A percentile compares a stretch with the other conserved stretches of the same genome.
phyloP scores from a whole-genome alignment of 2,329 filamentous ascomycete genomes.

The Phyllosticta citriasiana region DNA sequence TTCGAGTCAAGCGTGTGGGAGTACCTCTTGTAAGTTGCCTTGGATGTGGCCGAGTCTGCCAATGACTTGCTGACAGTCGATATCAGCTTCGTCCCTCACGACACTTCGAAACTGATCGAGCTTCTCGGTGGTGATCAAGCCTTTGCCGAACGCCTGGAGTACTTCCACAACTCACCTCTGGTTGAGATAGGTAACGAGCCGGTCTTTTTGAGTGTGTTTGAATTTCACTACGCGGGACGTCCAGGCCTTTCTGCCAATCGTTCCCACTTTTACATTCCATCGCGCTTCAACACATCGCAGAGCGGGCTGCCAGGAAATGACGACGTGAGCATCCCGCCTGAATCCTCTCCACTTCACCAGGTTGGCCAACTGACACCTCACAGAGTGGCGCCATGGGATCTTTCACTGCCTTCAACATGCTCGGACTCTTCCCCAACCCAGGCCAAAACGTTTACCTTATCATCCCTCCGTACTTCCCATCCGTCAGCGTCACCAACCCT shows the following conservation, averaged over 20 bases:
- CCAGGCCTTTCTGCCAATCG: conserved; percentile 33
- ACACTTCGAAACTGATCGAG: conserved; percentile 30
- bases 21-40: conserved; percentile 51
- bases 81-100: conserved; percentile 33
- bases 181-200: conserved; percentile 39
- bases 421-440: conserved; percentile 37
- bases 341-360: neutral
- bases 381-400: conserved; percentile 35
- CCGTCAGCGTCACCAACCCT: conserved; percentile 30
- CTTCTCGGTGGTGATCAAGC: conserved; percentile 31
- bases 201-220: conserved; percentile 35
- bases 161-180: conserved; percentile 34
- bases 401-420: conserved; percentile 34
- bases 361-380: neutral
- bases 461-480: conserved; percentile 36
- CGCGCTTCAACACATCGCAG: conserved; percentile 32
- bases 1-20: conserved; percentile 66
- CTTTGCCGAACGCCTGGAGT: conserved; percentile 34
- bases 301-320: conserved; percentile 37
- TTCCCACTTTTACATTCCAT: conserved; percentile 35
- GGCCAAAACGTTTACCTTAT: conserved; percentile 41
- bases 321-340: conserved; percentile 17
- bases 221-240: conserved; percentile 37
- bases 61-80: neutral
- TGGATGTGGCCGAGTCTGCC: too few species aligned